Evolutionary conservation across 2,329 filamentous ascomycete genomes (phyloP), one percentile per base, ranked within the genome.

Genomic region (Pseudocercospora pini-densiflorae): DNA sequence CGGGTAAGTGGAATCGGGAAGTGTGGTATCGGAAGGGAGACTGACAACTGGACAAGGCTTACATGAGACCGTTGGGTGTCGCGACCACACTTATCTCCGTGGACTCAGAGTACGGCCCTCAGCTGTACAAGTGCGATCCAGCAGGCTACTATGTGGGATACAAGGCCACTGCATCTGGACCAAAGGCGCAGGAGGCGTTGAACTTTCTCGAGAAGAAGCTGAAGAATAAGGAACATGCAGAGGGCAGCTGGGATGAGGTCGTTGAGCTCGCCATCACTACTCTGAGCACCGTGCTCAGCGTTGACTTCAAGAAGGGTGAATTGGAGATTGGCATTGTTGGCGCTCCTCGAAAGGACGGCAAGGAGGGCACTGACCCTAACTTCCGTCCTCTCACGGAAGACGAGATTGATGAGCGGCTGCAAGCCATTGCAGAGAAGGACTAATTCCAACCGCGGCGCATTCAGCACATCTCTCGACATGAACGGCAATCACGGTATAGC

Each of bases 141-240:
- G 95, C 95, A 64, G 95, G 95, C 67, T 99, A 99, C 86, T 98
- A 95, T 79, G 93, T 94, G 64, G 95, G 95, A 72, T 99, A 98
- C 89, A 98, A 98, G 85, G 95, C 93, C 73, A 98, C 95, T 55
- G 93, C 95, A 61, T 96, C 95, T 7, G 95, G 95, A 5, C 95
- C 95, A 62, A 99, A 99, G 85, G 94, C 97, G 81, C 95, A 99
- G 81, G 95, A 99, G 86, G 95, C 95, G 70, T 88, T 98, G 79
- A 99, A 99, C 82, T 93, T 97, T 81, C 86, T 99, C 66, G 95
- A 99, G 88, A 98, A 98, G 90, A 98, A 98, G 87, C 89, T 99
- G 81, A 97, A 97, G 86, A 97, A 97, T 89, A 97, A 97, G 89
- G 94, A 98, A 77, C 86, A 87, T 75, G 95, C 94, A 40, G 91